These are phyloP conservation scores for Aspergillus glaucus DNA, from an alignment of 2,329 filamentous ascomycete genomes.

Conservation along the genomic window DNA sequence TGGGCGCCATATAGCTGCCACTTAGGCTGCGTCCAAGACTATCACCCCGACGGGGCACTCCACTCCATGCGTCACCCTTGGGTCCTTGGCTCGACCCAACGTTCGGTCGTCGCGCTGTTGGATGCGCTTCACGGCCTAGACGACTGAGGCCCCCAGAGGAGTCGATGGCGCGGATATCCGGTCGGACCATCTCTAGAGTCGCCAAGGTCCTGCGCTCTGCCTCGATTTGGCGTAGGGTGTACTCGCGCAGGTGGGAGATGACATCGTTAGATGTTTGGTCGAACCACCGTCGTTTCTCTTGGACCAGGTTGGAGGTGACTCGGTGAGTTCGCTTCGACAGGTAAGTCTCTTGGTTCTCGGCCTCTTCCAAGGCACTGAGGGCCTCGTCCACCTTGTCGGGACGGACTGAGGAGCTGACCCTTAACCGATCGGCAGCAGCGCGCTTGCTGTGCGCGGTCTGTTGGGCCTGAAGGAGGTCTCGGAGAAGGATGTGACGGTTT, in stretches of 20 bases:
- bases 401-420: conserved; percentile 76
- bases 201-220: conserved; percentile 86
- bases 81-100: conserved; percentile 86
- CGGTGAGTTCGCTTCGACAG: conserved; percentile 79
- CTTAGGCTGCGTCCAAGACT: conserved; percentile 72
- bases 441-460: conserved; percentile 76
- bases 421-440: conserved; percentile 79
- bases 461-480: conserved; percentile 87
- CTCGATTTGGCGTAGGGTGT: conserved; percentile 90
- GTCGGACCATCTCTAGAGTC: conserved; percentile 85
- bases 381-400: conserved; percentile 97
- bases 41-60: conserved; percentile 76
- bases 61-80: conserved; percentile 97
- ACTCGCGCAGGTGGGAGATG: conserved; percentile 77
- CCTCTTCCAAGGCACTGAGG: conserved; percentile 84
- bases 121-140: conserved; percentile 82
- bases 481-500: conserved; percentile 91
- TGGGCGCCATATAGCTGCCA: conserved; percentile 60
- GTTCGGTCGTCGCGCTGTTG: conserved; percentile 64
- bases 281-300: conserved; percentile 89
- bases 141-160: conserved; percentile 81
- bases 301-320: conserved; percentile 81
- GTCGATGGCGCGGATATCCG: conserved; percentile 90
- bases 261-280: conserved; percentile 77
- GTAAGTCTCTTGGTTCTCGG: conserved; percentile 71